Conservation (phyloP, 805 yeast species). For the Candida ovalis region DNA sequence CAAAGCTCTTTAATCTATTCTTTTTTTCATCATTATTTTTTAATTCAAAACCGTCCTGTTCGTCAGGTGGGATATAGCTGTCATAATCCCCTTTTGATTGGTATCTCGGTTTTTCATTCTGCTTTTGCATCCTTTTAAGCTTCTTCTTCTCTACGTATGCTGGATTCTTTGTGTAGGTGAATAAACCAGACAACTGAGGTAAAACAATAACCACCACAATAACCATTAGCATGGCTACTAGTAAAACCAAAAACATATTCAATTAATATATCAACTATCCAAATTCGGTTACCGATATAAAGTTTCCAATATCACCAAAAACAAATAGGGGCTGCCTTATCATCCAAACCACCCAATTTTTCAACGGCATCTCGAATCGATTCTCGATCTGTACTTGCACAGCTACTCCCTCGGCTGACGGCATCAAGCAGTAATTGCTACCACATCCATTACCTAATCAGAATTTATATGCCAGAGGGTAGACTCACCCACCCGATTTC, state of each 20-base stretch:
- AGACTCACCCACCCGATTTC: too few species aligned
- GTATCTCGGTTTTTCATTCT: background rate
- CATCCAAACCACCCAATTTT: too few species aligned
- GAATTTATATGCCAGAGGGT: too few species aligned
- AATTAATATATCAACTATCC: background rate
- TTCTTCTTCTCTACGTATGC: constrained; percentile 17
- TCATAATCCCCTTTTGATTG: constrained; percentile 4
- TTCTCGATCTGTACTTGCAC: too few species aligned
- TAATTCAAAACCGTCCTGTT: constrained; percentile 9
- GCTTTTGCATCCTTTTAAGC: constrained; percentile 3
- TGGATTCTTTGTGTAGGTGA: constrained; percentile 26
- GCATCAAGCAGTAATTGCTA: background rate
- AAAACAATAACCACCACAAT: constrained; percentile 20
- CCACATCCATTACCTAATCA: too few species aligned
- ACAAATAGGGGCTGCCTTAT: too few species aligned
- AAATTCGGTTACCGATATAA: too few species aligned
- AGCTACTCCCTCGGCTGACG: background rate
- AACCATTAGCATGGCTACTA: constrained; percentile 18
- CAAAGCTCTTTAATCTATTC: constrained; percentile 10
- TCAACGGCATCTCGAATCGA: background rate
- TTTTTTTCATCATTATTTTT: constrained; percentile 1
- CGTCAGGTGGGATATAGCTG: constrained; percentile 33
- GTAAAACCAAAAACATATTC: constrained; percentile 13
- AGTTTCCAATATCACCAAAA: too few species aligned
- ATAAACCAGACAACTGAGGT: constrained; percentile 28